Evolutionary conservation across 768 basidiomycete species (phyloP).

Genomic region (Ramaria sp.): DNA sequence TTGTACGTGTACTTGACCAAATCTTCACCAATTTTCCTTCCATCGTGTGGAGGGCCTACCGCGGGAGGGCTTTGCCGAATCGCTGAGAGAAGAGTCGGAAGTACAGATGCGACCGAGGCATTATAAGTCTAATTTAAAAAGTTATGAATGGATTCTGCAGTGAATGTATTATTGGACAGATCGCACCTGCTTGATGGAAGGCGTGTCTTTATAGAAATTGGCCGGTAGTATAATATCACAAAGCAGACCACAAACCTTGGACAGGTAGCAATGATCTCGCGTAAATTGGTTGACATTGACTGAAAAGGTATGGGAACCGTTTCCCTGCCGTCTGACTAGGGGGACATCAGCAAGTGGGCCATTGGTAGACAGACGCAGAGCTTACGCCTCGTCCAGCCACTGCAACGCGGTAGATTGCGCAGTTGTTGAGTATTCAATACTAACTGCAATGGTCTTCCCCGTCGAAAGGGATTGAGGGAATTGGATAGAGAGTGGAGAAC

Average conservation of each 20-base stretch:
- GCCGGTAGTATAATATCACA: background rate
- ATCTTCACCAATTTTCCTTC: conserved; percentile 66
- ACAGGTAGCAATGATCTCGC: conserved; percentile 69
- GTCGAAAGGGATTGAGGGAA: conserved; percentile 33
- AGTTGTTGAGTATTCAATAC: conserved; percentile 64
- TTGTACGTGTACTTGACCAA: conserved; percentile 63
- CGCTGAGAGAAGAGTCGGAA: conserved; percentile 83
- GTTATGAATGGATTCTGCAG: background rate
- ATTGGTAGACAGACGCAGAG: conserved; percentile 11
- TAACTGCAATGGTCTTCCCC: conserved; percentile 35
- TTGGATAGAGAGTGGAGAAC: conserved; percentile 57
- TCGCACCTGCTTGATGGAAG: conserved; percentile 74
- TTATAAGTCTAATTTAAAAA: conserved; percentile 53
- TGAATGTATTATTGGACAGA: background rate
- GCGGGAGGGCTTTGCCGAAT: conserved; percentile 67
- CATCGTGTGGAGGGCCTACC: conserved; percentile 59
- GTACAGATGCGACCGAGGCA: conserved; percentile 64
- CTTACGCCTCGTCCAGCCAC: conserved; percentile 75
- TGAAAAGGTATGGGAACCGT: conserved; percentile 77
- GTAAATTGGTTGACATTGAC: conserved; percentile 89
- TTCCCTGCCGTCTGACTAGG: conserved; percentile 79
- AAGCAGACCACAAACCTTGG: conserved; percentile 41
- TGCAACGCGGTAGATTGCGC: conserved; percentile 67
- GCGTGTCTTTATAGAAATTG: conserved; percentile 47
- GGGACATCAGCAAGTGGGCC: background rate